Conservation (phyloP, 2,329 filamentous ascomycete species). For the Fusarium praegraminearum region DNA sequence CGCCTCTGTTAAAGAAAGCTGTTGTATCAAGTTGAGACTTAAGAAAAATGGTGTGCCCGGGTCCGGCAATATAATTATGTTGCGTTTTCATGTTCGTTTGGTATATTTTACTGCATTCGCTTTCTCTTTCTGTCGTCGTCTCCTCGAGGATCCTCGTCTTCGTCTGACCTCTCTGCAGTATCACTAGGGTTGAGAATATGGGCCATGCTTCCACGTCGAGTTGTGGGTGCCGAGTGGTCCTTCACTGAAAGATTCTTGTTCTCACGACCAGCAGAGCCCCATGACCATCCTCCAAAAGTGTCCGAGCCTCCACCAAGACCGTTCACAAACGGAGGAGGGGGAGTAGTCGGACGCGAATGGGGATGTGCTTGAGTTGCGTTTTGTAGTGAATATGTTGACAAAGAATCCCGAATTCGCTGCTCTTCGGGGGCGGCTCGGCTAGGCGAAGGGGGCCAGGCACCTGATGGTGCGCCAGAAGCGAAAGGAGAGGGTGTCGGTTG, state of each 20-base stretch:
- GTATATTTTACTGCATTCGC: constrained; percentile 67
- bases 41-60: background rate
- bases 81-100: constrained; percentile 38
- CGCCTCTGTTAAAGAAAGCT: constrained; percentile 7
- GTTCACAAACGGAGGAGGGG: constrained; percentile 63
- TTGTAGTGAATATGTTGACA: constrained; percentile 67
- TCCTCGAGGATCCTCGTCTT: constrained; percentile 66
- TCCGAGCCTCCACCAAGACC: constrained; percentile 55
- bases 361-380: constrained; percentile 57
- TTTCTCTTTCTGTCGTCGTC: constrained; percentile 73
- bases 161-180: constrained; percentile 66
- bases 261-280: constrained; percentile 64
- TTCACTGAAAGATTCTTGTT: constrained; percentile 64
- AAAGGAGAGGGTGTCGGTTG: constrained; percentile 72
- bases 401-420: constrained; percentile 67
- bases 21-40: background rate
- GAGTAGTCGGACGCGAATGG: constrained; percentile 67
- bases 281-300: constrained; percentile 68
- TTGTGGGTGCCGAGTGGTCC: constrained; percentile 68
- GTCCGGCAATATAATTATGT: background rate
- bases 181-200: constrained; percentile 73
- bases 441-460: constrained; percentile 68
- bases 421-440: constrained; percentile 64
- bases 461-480: constrained; percentile 67
- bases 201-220: constrained; percentile 70